Conservation (phyloP, 768 basidiomycete genomes). For the Kwoniella sp. region DNA sequence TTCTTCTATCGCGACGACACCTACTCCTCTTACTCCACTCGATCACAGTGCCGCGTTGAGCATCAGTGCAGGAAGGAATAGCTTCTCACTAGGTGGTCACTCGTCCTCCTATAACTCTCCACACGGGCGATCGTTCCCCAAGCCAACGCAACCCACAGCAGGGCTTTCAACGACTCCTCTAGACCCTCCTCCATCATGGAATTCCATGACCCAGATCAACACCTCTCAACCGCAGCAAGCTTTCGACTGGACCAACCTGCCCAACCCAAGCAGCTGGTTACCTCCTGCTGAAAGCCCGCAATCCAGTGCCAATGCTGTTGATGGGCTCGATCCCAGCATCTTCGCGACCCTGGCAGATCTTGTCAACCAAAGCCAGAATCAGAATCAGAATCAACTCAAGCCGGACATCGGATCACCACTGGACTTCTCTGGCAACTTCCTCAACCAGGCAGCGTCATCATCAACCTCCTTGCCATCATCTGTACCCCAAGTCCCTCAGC, state of each 20-base stretch:
- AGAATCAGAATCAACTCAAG: background rate
- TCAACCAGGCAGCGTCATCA: constrained; percentile 2
- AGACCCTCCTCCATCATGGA: constrained; percentile 43
- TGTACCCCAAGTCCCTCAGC: constrained; percentile 7
- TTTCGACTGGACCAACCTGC: constrained; percentile 26
- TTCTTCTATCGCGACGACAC: constrained; percentile 38
- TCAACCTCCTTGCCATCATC: constrained; percentile 6
- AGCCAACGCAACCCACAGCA: constrained; percentile 1
- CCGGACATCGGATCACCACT: background rate
- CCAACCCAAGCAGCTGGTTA: constrained; percentile 24
- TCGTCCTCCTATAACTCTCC: constrained; percentile 14
- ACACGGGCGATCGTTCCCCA: constrained; percentile 2
- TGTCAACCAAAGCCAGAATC: constrained; percentile 31
- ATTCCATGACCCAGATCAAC: background rate
- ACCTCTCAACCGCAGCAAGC: constrained; percentile 8
- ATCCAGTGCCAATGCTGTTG: background rate
- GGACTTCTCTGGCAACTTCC: constrained; percentile 19
- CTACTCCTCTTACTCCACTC: constrained; percentile 36
- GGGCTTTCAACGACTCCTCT: constrained; percentile 35
- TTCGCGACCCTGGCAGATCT: constrained; percentile 42
- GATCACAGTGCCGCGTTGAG: constrained; percentile 11
- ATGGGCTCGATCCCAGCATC: constrained; percentile 30
- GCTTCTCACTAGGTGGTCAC: constrained; percentile 22
- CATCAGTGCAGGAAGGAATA: constrained; percentile 15
- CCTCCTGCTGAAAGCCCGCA: constrained; percentile 2